Base-by-base conservation (phyloP, 495 filamentous ascomycete species). In the Trypethelium eluteriae region DNA sequence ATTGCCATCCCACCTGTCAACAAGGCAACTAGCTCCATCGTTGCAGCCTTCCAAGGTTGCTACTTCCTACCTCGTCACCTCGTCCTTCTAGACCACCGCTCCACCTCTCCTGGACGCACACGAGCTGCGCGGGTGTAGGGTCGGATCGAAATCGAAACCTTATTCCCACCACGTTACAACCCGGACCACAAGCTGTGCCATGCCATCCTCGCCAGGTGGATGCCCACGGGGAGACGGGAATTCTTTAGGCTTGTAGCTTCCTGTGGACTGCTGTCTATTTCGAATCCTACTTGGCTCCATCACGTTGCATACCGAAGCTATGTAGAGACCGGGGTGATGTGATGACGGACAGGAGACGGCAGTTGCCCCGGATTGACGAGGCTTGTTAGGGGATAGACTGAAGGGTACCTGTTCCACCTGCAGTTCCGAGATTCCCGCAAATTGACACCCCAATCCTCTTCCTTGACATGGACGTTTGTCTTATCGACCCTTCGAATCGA, bases 341-440 rank as follows among this genome's bases (percentile, higher is more conserved):
- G 32, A 59, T 59, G 53, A 59, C 53, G 53, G 53, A 32, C 53
- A 59, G 53, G 18, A 59, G 36, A 11, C 53, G 53, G 53, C 53
- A 35, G 6, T 7, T 59, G 4, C 34, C 3, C 38, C 18, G n/a
- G n/a, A 5, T 35, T 3, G n/a, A 47, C 25, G 25, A 25, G 25
- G 25, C 25, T 25, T 25, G 25, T 25, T 25, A 25, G 25, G 25
- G 25, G 25, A 25, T 25, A 25, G 25, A 25, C 25, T 25, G 25
- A 25, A 5, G 41, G 12, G 11, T 36, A 7, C 39, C 14, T 25
- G 34, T 18, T 65, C 64, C 11, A 70, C 41, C 7, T 46, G n/a
- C 36, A 5, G 25, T 44, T 44, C 14, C 41, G 41, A 44, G 41
- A 7, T 7, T 14, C 14, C 41, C 41, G 14, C 41, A 44, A 14